A percentile compares a stretch with the other conserved stretches of the same genome.
These are phyloP conservation scores for Dictyostelium capitatum DNA, from an alignment of 78 protist genomes.

Conservation along the genomic window DNA sequence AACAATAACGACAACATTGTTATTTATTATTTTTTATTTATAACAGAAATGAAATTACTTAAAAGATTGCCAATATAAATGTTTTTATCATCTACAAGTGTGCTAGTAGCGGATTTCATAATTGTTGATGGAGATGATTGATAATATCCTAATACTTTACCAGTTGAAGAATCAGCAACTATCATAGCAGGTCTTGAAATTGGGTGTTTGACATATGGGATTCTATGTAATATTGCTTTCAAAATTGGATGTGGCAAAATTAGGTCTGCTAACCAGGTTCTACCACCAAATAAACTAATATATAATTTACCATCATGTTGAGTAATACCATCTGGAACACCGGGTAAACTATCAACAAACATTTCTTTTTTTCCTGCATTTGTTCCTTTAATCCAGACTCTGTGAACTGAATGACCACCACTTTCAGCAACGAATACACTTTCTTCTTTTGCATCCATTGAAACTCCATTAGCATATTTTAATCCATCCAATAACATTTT, in stretches of 20 bases:
- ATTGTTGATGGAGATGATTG: background rate
- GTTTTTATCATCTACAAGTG: background rate
- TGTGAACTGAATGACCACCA: background rate
- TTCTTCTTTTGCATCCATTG: constrained; percentile 34
- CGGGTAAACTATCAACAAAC: constrained; percentile 37
- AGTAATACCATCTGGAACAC: constrained; percentile 56
- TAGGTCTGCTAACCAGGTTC: constrained; percentile 7
- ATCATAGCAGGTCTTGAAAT: background rate
- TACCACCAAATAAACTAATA: constrained; percentile 1
- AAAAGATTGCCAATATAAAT: constrained; percentile 20
- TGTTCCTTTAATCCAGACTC: constrained; percentile 52
- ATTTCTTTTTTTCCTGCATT: constrained; percentile 40
- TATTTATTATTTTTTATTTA: background rate
- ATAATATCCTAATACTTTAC: background rate
- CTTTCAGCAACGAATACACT: constrained; percentile 47
- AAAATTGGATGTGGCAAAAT: background rate
- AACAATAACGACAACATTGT: too few species aligned
- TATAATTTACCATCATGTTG: background rate
- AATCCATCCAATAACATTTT: constrained; percentile 18
- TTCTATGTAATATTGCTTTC: background rate
- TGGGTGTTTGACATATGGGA: background rate
- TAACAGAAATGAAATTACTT: background rate
- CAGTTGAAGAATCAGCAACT: constrained; percentile 27
- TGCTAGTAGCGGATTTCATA: background rate
- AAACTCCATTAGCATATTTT: constrained; percentile 31